phyloP scores from a whole-genome alignment of 345 rosid species.

The Noccaea bulbosa region DNA sequence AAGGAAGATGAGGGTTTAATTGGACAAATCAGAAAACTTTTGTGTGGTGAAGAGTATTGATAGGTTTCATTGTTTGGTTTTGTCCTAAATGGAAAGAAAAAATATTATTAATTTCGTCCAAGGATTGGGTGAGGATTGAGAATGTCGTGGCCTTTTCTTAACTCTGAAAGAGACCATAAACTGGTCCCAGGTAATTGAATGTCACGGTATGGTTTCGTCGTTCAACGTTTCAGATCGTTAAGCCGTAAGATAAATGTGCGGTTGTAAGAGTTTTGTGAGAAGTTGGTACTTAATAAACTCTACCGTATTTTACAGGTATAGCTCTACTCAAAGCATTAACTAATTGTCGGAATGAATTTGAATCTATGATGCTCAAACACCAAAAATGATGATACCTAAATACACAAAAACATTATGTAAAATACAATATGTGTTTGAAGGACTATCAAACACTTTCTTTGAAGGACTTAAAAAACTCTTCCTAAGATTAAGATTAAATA shows the following conservation, averaged over 20 bases:
- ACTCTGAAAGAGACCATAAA: slow-evolving; percentile 16
- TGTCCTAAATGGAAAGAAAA: neutral
- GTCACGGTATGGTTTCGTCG: slow-evolving; percentile 10
- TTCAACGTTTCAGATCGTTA: slow-evolving; percentile 2
- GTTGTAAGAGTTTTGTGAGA: slow-evolving; percentile 4
- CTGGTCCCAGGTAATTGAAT: slow-evolving; percentile 39
- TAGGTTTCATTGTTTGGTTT: slow-evolving; percentile 27
- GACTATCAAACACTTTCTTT: neutral
- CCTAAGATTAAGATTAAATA: neutral
- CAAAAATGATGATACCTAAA: too few species aligned
- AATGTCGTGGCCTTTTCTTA: slow-evolving; percentile 41
- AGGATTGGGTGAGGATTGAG: slow-evolving; percentile 36
- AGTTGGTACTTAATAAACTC: neutral
- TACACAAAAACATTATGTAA: too few species aligned
- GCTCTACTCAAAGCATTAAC: neutral
- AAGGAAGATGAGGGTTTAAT: slow-evolving; percentile 28
- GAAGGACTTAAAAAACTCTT: neutral
- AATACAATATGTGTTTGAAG: too few species aligned
- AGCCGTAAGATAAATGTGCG: neutral
- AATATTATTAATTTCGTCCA: neutral
- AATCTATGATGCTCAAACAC: too few species aligned
- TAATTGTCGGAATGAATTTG: neutral
- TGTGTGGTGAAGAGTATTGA: slow-evolving; percentile 38
- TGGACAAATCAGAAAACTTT: slow-evolving; percentile 8
- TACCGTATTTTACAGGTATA: neutral